These are phyloP conservation scores for Solanum sejunctum DNA, from an alignment of 257 asterid species.

Conservation along the genomic window DNA sequence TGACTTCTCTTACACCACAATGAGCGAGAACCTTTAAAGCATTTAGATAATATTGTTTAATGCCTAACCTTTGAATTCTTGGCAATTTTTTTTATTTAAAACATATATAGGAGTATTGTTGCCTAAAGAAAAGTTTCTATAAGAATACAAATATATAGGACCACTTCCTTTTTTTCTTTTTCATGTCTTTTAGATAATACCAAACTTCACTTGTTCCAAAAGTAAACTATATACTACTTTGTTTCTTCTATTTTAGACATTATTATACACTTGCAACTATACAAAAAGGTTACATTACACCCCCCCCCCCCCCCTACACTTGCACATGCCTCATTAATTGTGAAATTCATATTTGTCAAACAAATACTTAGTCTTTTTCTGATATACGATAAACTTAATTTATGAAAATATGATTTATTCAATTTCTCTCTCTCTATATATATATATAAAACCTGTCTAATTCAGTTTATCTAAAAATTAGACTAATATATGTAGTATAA, in stretches of 20 bases:
- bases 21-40: too few species aligned
- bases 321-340: not conserved
- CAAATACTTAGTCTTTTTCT: not conserved
- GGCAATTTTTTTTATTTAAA: not conserved
- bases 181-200: not conserved
- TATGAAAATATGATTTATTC: not conserved
- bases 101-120: not conserved
- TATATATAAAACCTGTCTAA: too few species aligned
- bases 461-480: too few species aligned
- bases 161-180: not conserved
- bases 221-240: not conserved
- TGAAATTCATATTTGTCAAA: not conserved
- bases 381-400: accelerated
- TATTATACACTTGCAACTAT: not conserved
- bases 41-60: too few species aligned
- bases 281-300: not conserved
- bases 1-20: too few species aligned
- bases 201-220: not conserved
- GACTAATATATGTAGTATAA: too few species aligned
- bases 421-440: too few species aligned
- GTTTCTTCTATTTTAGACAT: not conserved
- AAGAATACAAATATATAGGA: not conserved
- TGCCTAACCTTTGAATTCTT: not conserved
- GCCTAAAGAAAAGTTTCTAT: not conserved
- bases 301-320: not conserved